Evolutionary conservation across 306 rosid genomes (phyloP).

Genomic region (Vigna radiata): DNA sequence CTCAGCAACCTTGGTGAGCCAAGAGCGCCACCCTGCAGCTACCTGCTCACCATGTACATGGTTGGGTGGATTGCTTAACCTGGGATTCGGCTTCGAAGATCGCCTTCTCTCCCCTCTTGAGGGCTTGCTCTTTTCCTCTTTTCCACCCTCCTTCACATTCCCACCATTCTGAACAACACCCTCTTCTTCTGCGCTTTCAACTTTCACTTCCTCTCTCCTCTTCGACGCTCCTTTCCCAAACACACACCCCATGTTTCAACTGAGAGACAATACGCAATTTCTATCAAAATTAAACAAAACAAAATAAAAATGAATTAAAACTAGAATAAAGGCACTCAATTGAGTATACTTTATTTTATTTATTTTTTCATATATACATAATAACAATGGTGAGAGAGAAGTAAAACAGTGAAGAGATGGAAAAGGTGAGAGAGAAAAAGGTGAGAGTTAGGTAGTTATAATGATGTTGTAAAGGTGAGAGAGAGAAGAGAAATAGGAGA

Average conservation of each 20-base stretch:
- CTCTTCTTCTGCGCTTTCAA: conserved; percentile 48
- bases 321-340: no score
- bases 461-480: no score
- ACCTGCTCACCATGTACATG: conserved; percentile 87
- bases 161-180: conserved; percentile 53
- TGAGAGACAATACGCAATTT: no score
- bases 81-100: conserved; percentile 73
- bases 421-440: no score
- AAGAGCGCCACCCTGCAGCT: conserved; percentile 94
- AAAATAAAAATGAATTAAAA: no score
- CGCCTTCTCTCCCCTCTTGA: conserved; percentile 62
- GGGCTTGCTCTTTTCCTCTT: conserved; percentile 52
- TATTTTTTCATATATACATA: no score
- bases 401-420: no score
- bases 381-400: no score
- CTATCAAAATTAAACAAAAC: no score
- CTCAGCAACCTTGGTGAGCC: conserved; percentile 95
- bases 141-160: conserved; percentile 57
- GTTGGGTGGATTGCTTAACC: conserved; percentile 80
- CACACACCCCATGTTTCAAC: conserved; percentile 80
- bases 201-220: conserved; percentile 47
- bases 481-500: no score
- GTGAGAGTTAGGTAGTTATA: no score
- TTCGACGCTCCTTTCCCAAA: conserved; percentile 62
- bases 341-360: no score